Percentiles rank a stretch among this genome's conserved stretches.
Evolutionary conservation across 176 grass and related monocot genomes (phyloP).

Genomic region (Phoenix roebelenii): DNA sequence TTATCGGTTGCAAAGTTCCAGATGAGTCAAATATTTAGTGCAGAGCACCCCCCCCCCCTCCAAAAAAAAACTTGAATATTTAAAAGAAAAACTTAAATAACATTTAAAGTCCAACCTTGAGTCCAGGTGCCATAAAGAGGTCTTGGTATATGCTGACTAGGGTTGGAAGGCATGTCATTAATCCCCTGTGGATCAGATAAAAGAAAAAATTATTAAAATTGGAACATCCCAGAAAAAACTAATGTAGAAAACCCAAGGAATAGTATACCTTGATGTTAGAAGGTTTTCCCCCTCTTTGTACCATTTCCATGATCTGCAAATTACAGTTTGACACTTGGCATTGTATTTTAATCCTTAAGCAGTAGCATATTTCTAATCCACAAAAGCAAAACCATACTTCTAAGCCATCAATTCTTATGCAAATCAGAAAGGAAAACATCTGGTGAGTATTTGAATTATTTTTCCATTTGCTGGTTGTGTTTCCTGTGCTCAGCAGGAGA

Average conservation of each 20-base stretch:
- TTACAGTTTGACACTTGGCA: slow-evolving; percentile 3
- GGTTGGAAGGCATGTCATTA: slow-evolving; percentile 45
- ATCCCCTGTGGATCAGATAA: slow-evolving; percentile 27
- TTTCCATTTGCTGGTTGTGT: too few species aligned
- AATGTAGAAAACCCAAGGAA: slow-evolving; percentile 3
- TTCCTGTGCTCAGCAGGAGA: too few species aligned
- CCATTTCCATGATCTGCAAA: slow-evolving; percentile 61
- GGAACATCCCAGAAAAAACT: neutral
- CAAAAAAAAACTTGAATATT: too few species aligned
- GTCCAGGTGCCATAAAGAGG: slow-evolving; percentile 42
- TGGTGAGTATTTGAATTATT: too few species aligned
- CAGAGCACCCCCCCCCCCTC: too few species aligned
- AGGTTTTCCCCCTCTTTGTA: slow-evolving; percentile 57
- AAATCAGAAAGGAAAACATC: too few species aligned
- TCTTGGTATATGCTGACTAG: slow-evolving; percentile 47
- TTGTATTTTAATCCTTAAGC: too few species aligned
- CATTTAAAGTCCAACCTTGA: slow-evolving; percentile 32
- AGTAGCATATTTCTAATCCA: too few species aligned
- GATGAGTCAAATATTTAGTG: too few species aligned
- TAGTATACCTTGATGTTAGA: slow-evolving; percentile 44
- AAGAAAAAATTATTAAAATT: slow-evolving; percentile 3
- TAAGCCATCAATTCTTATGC: too few species aligned
- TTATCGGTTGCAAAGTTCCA: too few species aligned
- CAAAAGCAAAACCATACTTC: too few species aligned
- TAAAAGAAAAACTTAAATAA: neutral